Percentiles rank a stretch among this genome's conserved stretches.
Evolutionary conservation across 2,329 filamentous ascomycete genomes (phyloP).

Genomic region (Aspergillus sergii): DNA sequence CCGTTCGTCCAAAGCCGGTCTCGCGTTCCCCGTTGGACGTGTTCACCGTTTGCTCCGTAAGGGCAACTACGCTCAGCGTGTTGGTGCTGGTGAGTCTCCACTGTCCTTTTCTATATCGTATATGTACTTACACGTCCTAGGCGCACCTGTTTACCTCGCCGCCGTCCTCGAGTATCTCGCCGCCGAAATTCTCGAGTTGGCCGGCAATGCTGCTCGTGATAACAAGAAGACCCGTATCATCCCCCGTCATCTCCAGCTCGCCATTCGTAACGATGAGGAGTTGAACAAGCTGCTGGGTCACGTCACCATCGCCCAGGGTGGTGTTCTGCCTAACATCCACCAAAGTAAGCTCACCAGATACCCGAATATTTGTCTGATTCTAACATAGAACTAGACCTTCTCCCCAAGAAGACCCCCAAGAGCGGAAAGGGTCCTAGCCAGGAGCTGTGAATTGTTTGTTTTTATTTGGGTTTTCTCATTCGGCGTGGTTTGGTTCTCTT

Average conservation of each 20-base stretch:
- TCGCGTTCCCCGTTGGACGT: conserved; percentile 98
- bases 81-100: conserved; percentile 75
- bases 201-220: conserved; percentile 97
- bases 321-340: conserved; percentile 98
- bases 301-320: conserved; percentile 96
- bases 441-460: conserved; percentile 73
- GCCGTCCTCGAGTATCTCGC: conserved; percentile 47
- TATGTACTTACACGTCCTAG: conserved; percentile 31
- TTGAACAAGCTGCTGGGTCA: conserved; percentile 97
- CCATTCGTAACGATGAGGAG: conserved; percentile 99
- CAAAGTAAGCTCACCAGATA: conserved; percentile 69
- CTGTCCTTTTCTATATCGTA: neutral
- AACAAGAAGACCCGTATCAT: conserved; percentile 99
- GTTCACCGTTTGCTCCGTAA: conserved; percentile 98
- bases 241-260: conserved; percentile 96
- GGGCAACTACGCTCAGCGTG: conserved; percentile 99
- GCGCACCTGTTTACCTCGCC: conserved; percentile 93
- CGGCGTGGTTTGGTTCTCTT: conserved; percentile 73
- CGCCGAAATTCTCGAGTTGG: conserved; percentile 76
- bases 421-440: conserved; percentile 84
- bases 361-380: conserved; percentile 72
- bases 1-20: conserved; percentile 98
- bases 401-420: conserved; percentile 99
- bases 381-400: conserved; percentile 68
- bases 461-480: conserved; percentile 63